Base-by-base conservation (phyloP, 1,284 basidiomycete genomes). In the Puccinia brachypodii region DNA sequence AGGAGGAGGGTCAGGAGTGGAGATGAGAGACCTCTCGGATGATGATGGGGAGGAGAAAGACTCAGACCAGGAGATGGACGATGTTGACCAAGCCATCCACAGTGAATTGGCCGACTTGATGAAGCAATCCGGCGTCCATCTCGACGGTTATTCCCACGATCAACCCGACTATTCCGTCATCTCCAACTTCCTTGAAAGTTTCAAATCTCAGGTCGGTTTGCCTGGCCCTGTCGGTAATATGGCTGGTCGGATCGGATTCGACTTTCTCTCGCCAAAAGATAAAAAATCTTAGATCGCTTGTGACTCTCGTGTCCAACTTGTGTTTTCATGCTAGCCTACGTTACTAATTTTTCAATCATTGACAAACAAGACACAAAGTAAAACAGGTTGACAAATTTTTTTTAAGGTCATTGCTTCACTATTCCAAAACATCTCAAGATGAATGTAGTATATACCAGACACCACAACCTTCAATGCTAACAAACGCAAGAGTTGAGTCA, bases 101-200 rank as follows among this genome's bases (percentile, higher is more conserved):
- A 90, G 91, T 0, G 95, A 97, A 85, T 88, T 97, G 9, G 90
- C 89, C 44, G 89, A 88, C 7, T 89, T 91, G 0, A 87, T 96
- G 47, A 90, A 91, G 82, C 87, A 87, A n/a, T 88, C 88, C 1
- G 86, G 85, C 1, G 84, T 85, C 14, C 86, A 85, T 13, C 89
- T 89, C 19, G 83, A 68, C 3, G 83, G 73, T 8, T 47, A 58
- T 42, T 89, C 88, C 22, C 31, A 89, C 16, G 89, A 89, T 16
- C 90, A 88, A 53, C 88, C 90, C 84, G 93, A 98, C 86, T 96
- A 95, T 87, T 91, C 91, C 84, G 88, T 98, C 84, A 96, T 98
- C 88, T 95, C 93, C 87, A 95, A 96, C 87, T 94, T 98, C 87
- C 87, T 98, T 85, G 93, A 96, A 88, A 96, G 94, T 86, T 96